Evolutionary conservation across 495 filamentous ascomycete species (phyloP).

Genomic region (Alectoria sarmentosa): DNA sequence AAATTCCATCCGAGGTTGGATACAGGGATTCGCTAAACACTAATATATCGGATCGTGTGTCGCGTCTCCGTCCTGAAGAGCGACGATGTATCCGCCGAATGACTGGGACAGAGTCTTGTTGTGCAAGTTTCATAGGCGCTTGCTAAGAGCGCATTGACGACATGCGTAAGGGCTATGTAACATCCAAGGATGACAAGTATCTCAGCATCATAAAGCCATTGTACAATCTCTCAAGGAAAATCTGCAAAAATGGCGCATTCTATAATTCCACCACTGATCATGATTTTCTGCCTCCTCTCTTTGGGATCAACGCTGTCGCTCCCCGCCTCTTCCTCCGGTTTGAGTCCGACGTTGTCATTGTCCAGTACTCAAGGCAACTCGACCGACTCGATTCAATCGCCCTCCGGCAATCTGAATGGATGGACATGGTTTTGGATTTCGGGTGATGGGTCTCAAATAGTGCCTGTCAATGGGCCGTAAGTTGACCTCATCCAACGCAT

Average conservation of each 20-base stretch:
- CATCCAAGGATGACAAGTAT: not conserved
- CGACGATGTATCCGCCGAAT: too few species aligned
- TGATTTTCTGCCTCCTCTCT: not conserved
- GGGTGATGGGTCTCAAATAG: not conserved
- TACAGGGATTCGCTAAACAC: too few species aligned
- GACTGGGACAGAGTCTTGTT: too few species aligned
- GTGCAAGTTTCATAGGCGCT: too few species aligned
- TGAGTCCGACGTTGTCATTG: not conserved
- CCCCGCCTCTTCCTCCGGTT: not conserved
- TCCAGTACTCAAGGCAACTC: not conserved
- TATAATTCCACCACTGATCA: not conserved
- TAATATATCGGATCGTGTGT: too few species aligned
- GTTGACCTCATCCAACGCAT: not conserved
- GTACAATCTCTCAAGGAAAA: not conserved
- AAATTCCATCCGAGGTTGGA: too few species aligned
- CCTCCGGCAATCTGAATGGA: not conserved
- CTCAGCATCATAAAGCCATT: not conserved
- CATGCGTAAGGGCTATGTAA: not conserved
- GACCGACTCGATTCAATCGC: too few species aligned
- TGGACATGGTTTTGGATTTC: not conserved
- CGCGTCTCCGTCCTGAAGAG: too few species aligned
- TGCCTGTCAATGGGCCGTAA: not conserved
- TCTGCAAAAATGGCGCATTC: not conserved
- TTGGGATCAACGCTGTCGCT: not conserved
- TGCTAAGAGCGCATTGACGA: slow-evolving; percentile 4